Base-by-base conservation (phyloP, 2,329 filamentous ascomycete species). In the Xylariaceae sp. region DNA sequence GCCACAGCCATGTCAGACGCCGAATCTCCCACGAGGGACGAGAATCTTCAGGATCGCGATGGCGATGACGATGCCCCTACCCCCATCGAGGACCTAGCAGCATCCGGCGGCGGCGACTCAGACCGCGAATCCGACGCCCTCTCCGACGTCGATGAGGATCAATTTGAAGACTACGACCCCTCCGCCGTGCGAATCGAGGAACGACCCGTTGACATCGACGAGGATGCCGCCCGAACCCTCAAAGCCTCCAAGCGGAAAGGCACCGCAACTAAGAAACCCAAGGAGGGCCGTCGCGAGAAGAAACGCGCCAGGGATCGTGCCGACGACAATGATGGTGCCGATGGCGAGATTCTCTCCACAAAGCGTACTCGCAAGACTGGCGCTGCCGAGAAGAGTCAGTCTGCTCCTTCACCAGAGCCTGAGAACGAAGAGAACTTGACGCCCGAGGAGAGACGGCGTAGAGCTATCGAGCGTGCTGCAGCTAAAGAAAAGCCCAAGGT, bases 391-490 rank as follows among this genome's bases (percentile, higher is more conserved):
- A 8, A 7, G 3, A 52, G 70, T 41, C 71, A 68, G 23, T 71
- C 72, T 54, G 75, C 76, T 54, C 75, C 68, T 1, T 67, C 71
- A 17, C 75, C 75, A 3, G 79, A 83, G 48, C 77, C 82, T 5
- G 82, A 88, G 52, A 78, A 87, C 54, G 88, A 95, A 50, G 87
- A 89, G 59, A 76, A 85, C 51, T 68, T 97, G 57, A 85, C 86
- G 17, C 88, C 90, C 1, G 89, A 93, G 66, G 88, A 95, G 70
- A 79, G 88, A 58, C 82, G 91, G 57, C 83, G 86, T 58, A 79
- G 88, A 55, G 91, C 89, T 17, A 82, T 98, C 42, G 88, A 95
- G 60, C 80, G 84, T 55, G 86, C 88, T 45, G 88, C 97, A 71
- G 88, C 95, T 65, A 87, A 87, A 45, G 90, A 91, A 1, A 74